Evolutionary conservation across 2,329 filamentous ascomycete species (phyloP).

Genomic region (Phialocephala subalpina): DNA sequence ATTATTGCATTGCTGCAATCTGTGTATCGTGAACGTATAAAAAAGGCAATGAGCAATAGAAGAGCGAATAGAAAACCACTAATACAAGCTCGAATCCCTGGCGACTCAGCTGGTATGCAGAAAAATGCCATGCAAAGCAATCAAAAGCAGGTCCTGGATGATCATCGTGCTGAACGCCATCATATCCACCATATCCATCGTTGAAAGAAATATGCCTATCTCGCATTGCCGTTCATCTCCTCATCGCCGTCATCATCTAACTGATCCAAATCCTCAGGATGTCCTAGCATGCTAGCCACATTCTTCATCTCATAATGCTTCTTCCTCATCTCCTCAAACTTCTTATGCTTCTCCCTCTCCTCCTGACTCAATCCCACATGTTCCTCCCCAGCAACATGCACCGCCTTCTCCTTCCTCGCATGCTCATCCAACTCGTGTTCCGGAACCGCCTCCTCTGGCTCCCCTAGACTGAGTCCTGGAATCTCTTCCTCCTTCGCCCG

Average conservation of each 20-base stretch:
- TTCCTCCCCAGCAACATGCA: constrained; percentile 75
- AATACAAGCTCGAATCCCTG: constrained; percentile 3
- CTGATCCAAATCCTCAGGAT: constrained; percentile 72
- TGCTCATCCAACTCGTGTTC: constrained; percentile 53
- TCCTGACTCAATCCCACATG: constrained; percentile 69
- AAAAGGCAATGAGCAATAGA: not conserved
- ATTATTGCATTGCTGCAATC: constrained; percentile 12
- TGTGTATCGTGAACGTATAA: not conserved
- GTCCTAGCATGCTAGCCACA: constrained; percentile 85
- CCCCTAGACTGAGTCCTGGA: constrained; percentile 88
- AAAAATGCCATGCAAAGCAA: not conserved
- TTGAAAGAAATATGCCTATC: constrained; percentile 21
- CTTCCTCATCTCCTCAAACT: constrained; percentile 92
- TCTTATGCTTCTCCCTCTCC: constrained; percentile 87
- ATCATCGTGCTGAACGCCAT: not conserved
- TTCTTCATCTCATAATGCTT: constrained; percentile 99
- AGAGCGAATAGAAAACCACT: not conserved
- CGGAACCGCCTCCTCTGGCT: constrained; percentile 80
- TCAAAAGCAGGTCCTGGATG: not conserved
- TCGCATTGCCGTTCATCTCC: constrained; percentile 41
- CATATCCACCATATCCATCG: constrained; percentile 7
- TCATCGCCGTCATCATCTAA: constrained; percentile 65
- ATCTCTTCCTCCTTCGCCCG: constrained; percentile 75
- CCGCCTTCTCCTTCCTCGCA: constrained; percentile 68
- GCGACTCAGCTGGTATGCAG: constrained; percentile 3